A percentile compares a stretch with the other conserved stretches of the same genome.
phyloP scores from a whole-genome alignment of 1,139 yeast species.

The Suhomyces yuchorum region DNA sequence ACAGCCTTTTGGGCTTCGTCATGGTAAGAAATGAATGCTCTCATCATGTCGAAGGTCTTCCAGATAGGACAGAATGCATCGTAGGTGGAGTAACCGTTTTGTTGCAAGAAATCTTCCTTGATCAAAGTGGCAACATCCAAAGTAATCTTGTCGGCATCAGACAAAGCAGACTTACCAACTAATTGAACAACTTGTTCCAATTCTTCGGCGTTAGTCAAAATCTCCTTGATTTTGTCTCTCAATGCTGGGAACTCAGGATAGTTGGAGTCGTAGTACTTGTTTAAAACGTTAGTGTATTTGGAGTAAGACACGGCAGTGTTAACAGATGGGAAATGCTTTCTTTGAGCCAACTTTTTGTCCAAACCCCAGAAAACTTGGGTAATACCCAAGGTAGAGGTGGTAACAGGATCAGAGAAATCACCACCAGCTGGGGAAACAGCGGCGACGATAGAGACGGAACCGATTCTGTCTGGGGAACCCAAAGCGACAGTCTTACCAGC shows the following conservation, averaged over 20 bases:
- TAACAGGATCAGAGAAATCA: conserved; percentile 99
- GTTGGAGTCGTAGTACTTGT: conserved; percentile 80
- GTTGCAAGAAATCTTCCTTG: conserved; percentile 98
- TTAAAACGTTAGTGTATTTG: conserved; percentile 85
- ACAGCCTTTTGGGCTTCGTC: conserved; percentile 98
- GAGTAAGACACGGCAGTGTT: conserved; percentile 96
- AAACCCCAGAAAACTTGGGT: conserved; percentile 99
- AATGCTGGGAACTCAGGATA: conserved; percentile 89
- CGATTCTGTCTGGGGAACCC: conserved; percentile 95
- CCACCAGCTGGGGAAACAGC: conserved; percentile 99
- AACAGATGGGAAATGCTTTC: conserved; percentile 99
- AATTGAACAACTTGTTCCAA: conserved; percentile 98
- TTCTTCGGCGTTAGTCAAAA: conserved; percentile 94
- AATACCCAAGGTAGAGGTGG: conserved; percentile 96
- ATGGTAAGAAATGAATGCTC: conserved; percentile 83
- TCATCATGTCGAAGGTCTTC: conserved; percentile 99
- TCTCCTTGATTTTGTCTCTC: conserved; percentile 91
- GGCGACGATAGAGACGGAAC: conserved; percentile 98
- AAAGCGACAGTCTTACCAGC: conserved; percentile 96
- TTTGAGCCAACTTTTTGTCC: conserved; percentile 97
- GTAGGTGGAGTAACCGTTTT: conserved; percentile 96
- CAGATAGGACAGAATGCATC: conserved; percentile 99
- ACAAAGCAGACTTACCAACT: conserved; percentile 96
- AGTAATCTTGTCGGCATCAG: conserved; percentile 95
- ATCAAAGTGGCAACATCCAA: conserved; percentile 88